Percentiles rank a stretch among this genome's conserved stretches.
These are phyloP conservation scores for Apophysomyces ossiformis DNA, from an alignment of 371 early-diverging fungal genomes.

Conservation along the genomic window DNA sequence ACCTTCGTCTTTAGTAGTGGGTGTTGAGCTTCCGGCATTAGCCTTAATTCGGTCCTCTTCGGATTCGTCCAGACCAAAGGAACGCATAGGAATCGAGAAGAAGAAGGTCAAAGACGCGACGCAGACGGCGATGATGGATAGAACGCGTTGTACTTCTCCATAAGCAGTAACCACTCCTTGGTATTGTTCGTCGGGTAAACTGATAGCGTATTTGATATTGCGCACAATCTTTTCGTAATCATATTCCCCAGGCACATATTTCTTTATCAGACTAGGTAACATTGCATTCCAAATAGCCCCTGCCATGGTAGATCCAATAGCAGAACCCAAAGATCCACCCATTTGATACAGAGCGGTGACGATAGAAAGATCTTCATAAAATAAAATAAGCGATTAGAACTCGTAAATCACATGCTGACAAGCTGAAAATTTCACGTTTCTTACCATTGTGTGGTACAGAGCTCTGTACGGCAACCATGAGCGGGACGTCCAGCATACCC, in stretches of 20 bases:
- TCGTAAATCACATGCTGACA: background rate
- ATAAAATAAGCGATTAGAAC: background rate
- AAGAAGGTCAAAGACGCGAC: conserved; percentile 30
- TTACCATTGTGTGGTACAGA: conserved; percentile 42
- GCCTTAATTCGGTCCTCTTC: conserved; percentile 7
- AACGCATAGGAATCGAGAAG: conserved; percentile 38
- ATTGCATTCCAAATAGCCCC: conserved; percentile 46
- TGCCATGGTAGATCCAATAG: conserved; percentile 40
- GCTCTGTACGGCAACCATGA: conserved; percentile 42
- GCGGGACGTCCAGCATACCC: conserved; percentile 39
- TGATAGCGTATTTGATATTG: conserved; percentile 28
- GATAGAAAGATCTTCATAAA: conserved; percentile 37
- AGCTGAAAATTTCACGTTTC: no score
- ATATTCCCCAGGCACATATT: conserved; percentile 46
- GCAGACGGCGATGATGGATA: conserved; percentile 37
- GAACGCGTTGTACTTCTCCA: conserved; percentile 35
- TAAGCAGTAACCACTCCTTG: conserved; percentile 30
- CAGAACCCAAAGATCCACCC: conserved; percentile 39
- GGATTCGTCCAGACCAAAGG: conserved; percentile 31
- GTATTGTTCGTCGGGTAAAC: conserved; percentile 36
- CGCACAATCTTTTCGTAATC: conserved; percentile 30
- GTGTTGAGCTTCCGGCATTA: conserved; percentile 2
- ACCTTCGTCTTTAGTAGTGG: conserved; percentile 4
- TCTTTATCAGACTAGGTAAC: conserved; percentile 32
- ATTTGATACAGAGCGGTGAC: conserved; percentile 40